Base-by-base conservation (phyloP, 202 grass and related monocot genomes). In the Setaria viridis region DNA sequence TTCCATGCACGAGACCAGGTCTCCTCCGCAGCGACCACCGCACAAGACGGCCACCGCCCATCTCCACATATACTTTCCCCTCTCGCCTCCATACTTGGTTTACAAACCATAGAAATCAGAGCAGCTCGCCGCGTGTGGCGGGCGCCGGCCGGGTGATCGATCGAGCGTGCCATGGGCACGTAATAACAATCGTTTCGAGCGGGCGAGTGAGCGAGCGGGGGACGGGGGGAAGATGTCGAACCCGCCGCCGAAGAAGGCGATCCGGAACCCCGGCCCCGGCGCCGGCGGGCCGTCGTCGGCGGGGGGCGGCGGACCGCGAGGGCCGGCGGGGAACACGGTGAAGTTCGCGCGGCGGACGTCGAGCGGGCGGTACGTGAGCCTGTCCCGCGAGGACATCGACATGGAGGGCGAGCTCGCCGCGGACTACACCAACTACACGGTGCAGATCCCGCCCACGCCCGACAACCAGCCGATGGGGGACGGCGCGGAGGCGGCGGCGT, bases 401-500 rank as follows among this genome's bases (percentile, higher is more conserved):
- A 90, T 88, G 87, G 93, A 94, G 20, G 82, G 87, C 13, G 95
- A 95, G 71, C 77, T 88, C 19, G 79, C 67, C 12, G 85, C 86
- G 46, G 95, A 97, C 88, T 97, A 93, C 85, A 77, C 77, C 71
- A 97, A 97, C 75, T 97, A 99, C 84, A 95, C 93, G 29, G 96
- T 99, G 49, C 96, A 96, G 10, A 99, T 99, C 53, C 96, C 96
- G 2, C 91, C 91, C 9, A 99, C 96, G 7, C 96, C 93, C 6
- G 93, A 99, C 85, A 99, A 99, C 76, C 96, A 99, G 68, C 96
- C 93, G 30, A 99, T 99, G 93, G 79, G 83, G 46, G 89, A 87
- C 50, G 89, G 72, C 4, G 70, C 35, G 9, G 86, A 77, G 67
- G 64, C 80, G 67, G 64, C 80, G 25, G 7, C 75, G 8, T 81